phyloP scores from a whole-genome alignment of 768 basidiomycete genomes.

The Clitopilus hobsonii region DNA sequence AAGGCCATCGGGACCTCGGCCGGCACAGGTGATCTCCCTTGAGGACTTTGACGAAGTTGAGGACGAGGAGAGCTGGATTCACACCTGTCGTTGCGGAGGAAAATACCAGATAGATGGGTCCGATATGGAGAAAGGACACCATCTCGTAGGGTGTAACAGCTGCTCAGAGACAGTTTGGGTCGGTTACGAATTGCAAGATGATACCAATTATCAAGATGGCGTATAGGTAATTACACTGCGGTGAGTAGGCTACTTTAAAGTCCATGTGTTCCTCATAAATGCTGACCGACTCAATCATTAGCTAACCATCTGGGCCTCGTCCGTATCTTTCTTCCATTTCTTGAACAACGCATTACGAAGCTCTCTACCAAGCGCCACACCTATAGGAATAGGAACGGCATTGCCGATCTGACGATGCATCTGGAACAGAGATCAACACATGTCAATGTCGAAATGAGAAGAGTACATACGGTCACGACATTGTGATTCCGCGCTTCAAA shows the following conservation, averaged over 20 bases:
- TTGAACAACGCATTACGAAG: conserved; percentile 47
- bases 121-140: conserved; percentile 66
- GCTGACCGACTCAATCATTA: conserved; percentile 1
- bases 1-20: conserved; percentile 40
- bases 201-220: not conserved
- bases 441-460: too few relatives aligned
- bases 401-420: conserved; percentile 83
- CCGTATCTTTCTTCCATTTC: conserved; percentile 39
- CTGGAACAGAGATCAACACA: conserved; percentile 34
- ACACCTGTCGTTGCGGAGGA: conserved; percentile 74
- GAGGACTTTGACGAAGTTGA: conserved; percentile 56
- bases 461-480: conserved; percentile 54
- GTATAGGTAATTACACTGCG: not conserved
- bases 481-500: conserved; percentile 50
- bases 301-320: conserved; percentile 32
- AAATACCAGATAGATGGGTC: conserved; percentile 49
- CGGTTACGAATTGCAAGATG: conserved; percentile 59
- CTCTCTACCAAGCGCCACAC: conserved; percentile 59
- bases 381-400: conserved; percentile 68
- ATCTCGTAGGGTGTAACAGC: conserved; percentile 66
- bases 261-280: not conserved
- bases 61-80: conserved; percentile 35
- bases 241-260: not conserved
- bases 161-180: conserved; percentile 86
- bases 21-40: conserved; percentile 74